phyloP scores from a whole-genome alignment of 192 early-diverging fungal genomes.

The Gryganskiella cystojenkinii region DNA sequence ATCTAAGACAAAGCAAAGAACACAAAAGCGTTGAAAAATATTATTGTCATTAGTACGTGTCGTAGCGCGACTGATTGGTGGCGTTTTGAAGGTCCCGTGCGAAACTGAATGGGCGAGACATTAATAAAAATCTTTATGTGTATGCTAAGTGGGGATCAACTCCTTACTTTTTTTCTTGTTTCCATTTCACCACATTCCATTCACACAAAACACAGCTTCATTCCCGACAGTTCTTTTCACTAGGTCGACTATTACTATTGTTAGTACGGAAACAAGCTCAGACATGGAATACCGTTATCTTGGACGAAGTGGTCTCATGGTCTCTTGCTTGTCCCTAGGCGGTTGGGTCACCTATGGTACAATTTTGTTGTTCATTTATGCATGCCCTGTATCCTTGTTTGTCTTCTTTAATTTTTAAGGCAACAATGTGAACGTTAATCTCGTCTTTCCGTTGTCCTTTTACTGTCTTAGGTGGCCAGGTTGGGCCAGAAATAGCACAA shows the following conservation, averaged over 20 bases:
- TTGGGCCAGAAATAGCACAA: constrained; percentile 58
- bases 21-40: no score
- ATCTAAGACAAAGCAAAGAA: no score
- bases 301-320: constrained; percentile 79
- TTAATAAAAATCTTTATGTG: no score
- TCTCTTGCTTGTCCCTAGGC: constrained; percentile 74
- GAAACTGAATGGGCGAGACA: no score
- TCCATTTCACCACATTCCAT: background rate
- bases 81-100: no score
- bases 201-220: background rate
- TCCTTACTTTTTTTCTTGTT: no score
- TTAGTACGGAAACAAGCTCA: background rate
- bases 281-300: constrained; percentile 83
- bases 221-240: background rate
- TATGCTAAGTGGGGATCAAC: no score
- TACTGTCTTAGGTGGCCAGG: background rate
- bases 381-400: background rate
- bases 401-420: background rate
- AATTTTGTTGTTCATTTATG: background rate
- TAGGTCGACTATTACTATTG: no score
- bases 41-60: no score
- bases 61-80: no score
- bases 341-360: constrained; percentile 78
- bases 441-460: background rate
- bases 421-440: background rate